phyloP scores from a whole-genome alignment of 2,329 filamentous ascomycete species.

The Aureobasidium uvarum region DNA sequence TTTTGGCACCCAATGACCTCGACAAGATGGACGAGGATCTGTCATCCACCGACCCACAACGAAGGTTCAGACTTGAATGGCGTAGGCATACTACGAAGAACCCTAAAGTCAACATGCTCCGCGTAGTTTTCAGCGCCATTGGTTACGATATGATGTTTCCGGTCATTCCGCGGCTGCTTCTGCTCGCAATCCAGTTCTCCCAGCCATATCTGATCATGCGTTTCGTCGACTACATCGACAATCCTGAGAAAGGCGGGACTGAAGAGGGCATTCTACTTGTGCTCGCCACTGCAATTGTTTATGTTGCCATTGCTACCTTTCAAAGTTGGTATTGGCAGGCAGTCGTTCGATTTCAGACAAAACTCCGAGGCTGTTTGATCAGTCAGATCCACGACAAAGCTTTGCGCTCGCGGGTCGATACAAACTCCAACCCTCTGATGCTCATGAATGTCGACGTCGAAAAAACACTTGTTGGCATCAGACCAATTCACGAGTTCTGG shows the following conservation, averaged over 20 bases:
- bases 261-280: constrained; percentile 35
- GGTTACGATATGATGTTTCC: constrained; percentile 33
- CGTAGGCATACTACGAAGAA: constrained; percentile 29
- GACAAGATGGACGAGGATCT: constrained; percentile 35
- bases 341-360: constrained; percentile 32
- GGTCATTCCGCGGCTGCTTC: constrained; percentile 32
- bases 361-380: constrained; percentile 34
- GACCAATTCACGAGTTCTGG: constrained; percentile 35
- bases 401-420: constrained; percentile 30
- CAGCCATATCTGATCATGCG: constrained; percentile 35
- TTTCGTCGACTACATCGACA: constrained; percentile 32
- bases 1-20: constrained; percentile 34
- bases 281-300: constrained; percentile 34
- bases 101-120: constrained; percentile 25
- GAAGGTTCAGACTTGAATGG: constrained; percentile 30
- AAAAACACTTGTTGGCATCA: constrained; percentile 32
- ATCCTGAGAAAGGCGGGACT: constrained; percentile 24
- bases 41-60: constrained; percentile 30
- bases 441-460: constrained; percentile 39
- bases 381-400: constrained; percentile 34
- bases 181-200: constrained; percentile 31
- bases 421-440: constrained; percentile 32
- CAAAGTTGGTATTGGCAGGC: constrained; percentile 34
- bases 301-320: constrained; percentile 32
- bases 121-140: constrained; percentile 31